Conservation (phyloP, 2,329 filamentous ascomycete genomes). For the Sporothrix protearum region DNA sequence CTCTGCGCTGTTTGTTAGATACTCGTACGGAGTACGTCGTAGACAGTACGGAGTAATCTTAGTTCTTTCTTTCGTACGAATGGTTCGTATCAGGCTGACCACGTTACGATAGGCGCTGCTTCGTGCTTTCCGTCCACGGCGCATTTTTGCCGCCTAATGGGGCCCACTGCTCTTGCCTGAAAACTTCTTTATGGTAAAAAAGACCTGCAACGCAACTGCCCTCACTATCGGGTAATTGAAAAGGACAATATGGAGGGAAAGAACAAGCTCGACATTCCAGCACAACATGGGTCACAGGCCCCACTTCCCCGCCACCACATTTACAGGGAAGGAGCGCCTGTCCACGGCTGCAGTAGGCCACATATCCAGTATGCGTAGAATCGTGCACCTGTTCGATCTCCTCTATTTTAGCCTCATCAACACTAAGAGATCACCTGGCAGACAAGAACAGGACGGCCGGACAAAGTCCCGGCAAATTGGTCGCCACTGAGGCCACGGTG, state of each 20-base stretch:
- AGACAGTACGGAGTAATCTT: too few relatives aligned
- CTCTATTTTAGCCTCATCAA: conserved; percentile 8
- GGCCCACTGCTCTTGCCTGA: background rate
- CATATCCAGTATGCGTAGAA: background rate
- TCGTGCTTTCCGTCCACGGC: background rate
- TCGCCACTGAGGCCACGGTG: conserved; percentile 9
- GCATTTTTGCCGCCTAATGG: background rate
- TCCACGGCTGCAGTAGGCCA: background rate
- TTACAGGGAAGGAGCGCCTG: background rate
- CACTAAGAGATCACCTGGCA: conserved; percentile 4
- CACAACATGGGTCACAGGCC: background rate
- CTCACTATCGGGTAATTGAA: background rate
- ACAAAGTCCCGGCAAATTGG: background rate
- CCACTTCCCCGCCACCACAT: conserved; percentile 10
- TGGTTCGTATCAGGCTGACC: background rate
- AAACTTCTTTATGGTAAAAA: background rate
- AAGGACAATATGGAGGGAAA: background rate
- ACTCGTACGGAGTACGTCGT: too few relatives aligned
- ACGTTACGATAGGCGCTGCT: background rate
- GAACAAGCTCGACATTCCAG: background rate
- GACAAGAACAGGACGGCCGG: background rate
- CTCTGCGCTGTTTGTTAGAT: background rate
- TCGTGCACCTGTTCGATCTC: conserved; percentile 5
- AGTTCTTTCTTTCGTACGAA: background rate
- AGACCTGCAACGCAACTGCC: background rate